Evolutionary conservation across 306 rosid species (phyloP).

Genomic region (Quercus bicolor): DNA sequence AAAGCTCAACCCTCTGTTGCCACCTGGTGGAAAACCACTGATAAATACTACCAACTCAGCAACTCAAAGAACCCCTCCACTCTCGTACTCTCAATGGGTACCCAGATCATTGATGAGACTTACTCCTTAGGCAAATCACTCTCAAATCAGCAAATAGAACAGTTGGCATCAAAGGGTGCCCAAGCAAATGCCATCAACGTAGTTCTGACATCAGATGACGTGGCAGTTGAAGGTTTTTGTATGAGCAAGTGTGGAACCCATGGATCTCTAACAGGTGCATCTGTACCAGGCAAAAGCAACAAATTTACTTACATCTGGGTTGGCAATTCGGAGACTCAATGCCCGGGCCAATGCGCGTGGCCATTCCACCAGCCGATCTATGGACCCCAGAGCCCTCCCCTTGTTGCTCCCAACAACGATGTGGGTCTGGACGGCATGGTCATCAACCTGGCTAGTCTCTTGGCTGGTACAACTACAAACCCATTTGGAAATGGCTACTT

Average conservation of each 20-base stretch:
- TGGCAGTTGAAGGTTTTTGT: slow-evolving; percentile 51
- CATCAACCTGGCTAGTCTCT: slow-evolving; percentile 45
- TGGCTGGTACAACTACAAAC: slow-evolving; percentile 56
- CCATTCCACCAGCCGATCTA: slow-evolving; percentile 61
- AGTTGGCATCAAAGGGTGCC: slow-evolving; percentile 23
- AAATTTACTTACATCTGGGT: slow-evolving; percentile 56
- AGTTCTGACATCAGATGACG: slow-evolving; percentile 43
- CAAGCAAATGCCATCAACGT: slow-evolving; percentile 24
- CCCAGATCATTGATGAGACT: slow-evolving; percentile 22
- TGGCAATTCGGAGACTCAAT: slow-evolving; percentile 62
- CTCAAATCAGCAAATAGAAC: slow-evolving; percentile 5
- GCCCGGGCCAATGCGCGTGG: slow-evolving; percentile 71
- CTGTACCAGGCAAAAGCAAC: slow-evolving; percentile 12
- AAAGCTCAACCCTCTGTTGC: slow-evolving; percentile 31
- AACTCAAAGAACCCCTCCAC: neutral
- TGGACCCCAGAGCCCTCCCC: slow-evolving; percentile 47
- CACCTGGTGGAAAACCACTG: slow-evolving; percentile 31
- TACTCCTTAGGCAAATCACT: slow-evolving; percentile 38
- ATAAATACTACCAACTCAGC: slow-evolving; percentile 25
- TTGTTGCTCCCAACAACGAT: slow-evolving; percentile 63
- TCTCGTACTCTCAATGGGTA: slow-evolving; percentile 18
- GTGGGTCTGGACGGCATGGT: slow-evolving; percentile 70
- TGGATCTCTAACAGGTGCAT: slow-evolving; percentile 10
- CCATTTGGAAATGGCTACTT: slow-evolving; percentile 60
- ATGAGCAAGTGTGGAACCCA: slow-evolving; percentile 56